Conservation (phyloP, 2,329 filamentous ascomycete genomes). For the Lasiodiplodia hormozganensis region DNA sequence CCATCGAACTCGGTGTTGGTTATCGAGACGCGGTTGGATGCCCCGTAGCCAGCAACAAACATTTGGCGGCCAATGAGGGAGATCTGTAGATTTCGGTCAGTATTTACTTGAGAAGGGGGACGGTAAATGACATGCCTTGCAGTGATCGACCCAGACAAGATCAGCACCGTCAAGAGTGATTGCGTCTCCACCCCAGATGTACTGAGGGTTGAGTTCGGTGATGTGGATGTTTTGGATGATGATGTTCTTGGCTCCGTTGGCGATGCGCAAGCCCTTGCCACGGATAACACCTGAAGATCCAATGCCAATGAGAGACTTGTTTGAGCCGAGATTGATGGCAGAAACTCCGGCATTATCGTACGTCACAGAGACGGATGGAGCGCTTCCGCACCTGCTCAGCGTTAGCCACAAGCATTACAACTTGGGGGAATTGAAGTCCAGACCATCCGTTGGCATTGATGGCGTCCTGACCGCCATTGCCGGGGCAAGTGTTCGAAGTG, state of each 20-base stretch:
- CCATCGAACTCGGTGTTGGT: constrained; percentile 68
- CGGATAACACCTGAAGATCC: constrained; percentile 62
- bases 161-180: constrained; percentile 42
- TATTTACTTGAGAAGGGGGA: not conserved
- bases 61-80: constrained; percentile 67
- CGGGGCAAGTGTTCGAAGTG: constrained; percentile 52
- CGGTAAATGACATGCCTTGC: constrained; percentile 34
- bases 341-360: constrained; percentile 61
- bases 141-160: constrained; percentile 35
- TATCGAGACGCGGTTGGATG: constrained; percentile 64
- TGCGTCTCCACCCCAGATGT: constrained; percentile 47
- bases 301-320: constrained; percentile 65
- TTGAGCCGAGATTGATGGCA: constrained; percentile 61
- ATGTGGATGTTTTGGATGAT: constrained; percentile 57
- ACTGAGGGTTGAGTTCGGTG: constrained; percentile 48
- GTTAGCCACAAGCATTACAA: constrained; percentile 54
- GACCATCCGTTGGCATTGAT: constrained; percentile 68
- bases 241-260: constrained; percentile 56
- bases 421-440: constrained; percentile 6
- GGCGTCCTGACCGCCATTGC: constrained; percentile 64
- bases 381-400: constrained; percentile 59
- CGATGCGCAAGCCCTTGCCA: constrained; percentile 62
- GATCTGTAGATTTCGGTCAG: constrained; percentile 41
- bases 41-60: constrained; percentile 63
- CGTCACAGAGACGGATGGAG: constrained; percentile 49